Evolutionary conservation across 2,329 filamentous ascomycete genomes (phyloP), one percentile per base, ranked within the genome.

Genomic region (Alternaria sp.): DNA sequence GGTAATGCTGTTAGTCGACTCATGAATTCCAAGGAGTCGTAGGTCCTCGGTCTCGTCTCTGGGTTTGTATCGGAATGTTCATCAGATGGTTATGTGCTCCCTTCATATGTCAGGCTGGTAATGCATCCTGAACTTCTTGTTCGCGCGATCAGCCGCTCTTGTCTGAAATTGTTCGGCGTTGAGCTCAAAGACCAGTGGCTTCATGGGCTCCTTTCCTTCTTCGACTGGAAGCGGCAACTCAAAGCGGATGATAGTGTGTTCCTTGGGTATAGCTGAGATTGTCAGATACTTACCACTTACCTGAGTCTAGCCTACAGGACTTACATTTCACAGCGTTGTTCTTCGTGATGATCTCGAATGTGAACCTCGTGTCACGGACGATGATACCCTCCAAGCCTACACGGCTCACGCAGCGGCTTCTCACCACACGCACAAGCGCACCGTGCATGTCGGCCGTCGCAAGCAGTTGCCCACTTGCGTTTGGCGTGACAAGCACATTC

Each of bases 401-500:
- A 15, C 95, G 86, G 57, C 91, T 89, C 15, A 91, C 87, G 77
- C 94, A 97, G 28, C 87, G 83, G 78, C 93, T 96, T 71, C 94
- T 83, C 59, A 95, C 91, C 21, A 98, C 93, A 81, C 93, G 89
- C 19, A 97, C 79, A 70, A 89, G 83, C 15, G 95, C 94, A 2
- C 96, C 96, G 78, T 98, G 94, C 73, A 93, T 95, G 80, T 99
- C 96, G 2, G 94, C 95, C 61, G 90, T 93, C 47, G 88, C 89
- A 32, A 99, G 82, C 79, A 96, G 91, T 5, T 91, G 81, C 0
- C 84, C 91, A 6, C 90, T 91, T 3, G 90, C 86, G 6, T 80
- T 81, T 4, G 87, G 82, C 0, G 87, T 87, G 17, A 90, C 84
- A 1, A 83, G 82, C 65, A 84, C 84, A 47, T 72, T 67, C 58